Percentiles rank a stretch among this genome's conserved stretches.
Evolutionary conservation across 2,329 filamentous ascomycete species (phyloP).

Genomic region (Fusarium foetens): DNA sequence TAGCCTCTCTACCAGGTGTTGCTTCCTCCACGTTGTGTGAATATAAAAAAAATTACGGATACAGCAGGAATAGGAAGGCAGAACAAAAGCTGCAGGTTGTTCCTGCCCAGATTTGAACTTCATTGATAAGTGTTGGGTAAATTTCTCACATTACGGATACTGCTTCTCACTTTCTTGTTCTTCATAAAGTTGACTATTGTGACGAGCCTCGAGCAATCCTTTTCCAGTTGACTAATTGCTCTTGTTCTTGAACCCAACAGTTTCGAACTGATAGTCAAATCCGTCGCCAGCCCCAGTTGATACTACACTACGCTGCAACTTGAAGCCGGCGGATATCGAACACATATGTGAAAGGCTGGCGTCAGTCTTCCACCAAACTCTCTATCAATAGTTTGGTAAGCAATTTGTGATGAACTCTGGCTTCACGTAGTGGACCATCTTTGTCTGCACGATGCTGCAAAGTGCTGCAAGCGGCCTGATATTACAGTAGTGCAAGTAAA

Average conservation of each 20-base stretch:
- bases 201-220: background rate
- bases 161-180: background rate
- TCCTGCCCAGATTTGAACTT: background rate
- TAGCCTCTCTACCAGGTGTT: background rate
- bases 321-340: background rate
- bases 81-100: background rate
- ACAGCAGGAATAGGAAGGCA: background rate
- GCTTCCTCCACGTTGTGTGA: background rate
- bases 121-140: background rate
- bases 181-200: background rate
- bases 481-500: conserved; percentile 27
- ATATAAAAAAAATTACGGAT: background rate
- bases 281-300: background rate
- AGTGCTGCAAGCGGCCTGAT: conserved; percentile 38
- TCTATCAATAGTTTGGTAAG: background rate
- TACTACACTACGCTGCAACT: background rate
- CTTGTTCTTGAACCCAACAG: background rate
- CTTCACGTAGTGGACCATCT: conserved; percentile 28
- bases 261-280: background rate
- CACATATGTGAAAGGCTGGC: background rate
- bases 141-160: background rate
- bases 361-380: background rate
- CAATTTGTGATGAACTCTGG: conserved; percentile 1
- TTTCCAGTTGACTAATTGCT: background rate
- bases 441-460: conserved; percentile 27